Evolutionary conservation across 805 yeast species (phyloP), one percentile per base, ranked within the genome.

Genomic region (Phaffomyces opuntiae): DNA sequence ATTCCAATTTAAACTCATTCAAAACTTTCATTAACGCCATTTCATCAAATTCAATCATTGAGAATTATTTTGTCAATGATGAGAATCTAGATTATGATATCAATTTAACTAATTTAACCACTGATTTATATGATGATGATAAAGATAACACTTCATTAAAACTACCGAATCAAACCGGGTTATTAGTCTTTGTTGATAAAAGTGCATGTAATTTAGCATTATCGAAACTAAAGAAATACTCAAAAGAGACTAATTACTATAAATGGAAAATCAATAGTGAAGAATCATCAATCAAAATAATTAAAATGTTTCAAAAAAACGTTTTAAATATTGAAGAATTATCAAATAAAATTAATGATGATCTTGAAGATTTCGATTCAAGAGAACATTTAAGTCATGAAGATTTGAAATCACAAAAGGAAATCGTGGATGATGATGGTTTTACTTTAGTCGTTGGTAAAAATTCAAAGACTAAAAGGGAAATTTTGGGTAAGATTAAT

Each of bases 371-470:
- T 11, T 91, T 89, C 64, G 86, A 83, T 55, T 66, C 72, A 45
- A 77, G 81, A 26, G 98, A 91, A 61, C 73, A 73, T 49, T 78
- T 74, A 48, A 78, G 81, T 2, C 69, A 70, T 27, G 81, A 78
- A 34, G 75, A 74, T 40, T 63, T 82, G 42, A 72, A 73, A 45
- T 70, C 70, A 11, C 78, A 79, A 68, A 73, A 75, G 26, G 73
- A 77, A 39, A 56, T 77, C 31, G 93, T 89, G 4, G 98, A 90
- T 62, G 96, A 85, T 52, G 97, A 90, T 62, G 98, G 97, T 3
- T 90, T 90, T 67, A 88, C 96, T 1, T 68, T 86, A 58, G 98
- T 90, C 38, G 95, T 89, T 19, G 88, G 93, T 11, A 74, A 87
- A 42, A 90, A 87, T 60, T 77, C 96, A 51, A 88, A 87, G 71